Percentiles rank a stretch among this genome's conserved stretches.
Evolutionary conservation across 2,329 filamentous ascomycete species (phyloP).

Genomic region (Colletotrichum costaricense): DNA sequence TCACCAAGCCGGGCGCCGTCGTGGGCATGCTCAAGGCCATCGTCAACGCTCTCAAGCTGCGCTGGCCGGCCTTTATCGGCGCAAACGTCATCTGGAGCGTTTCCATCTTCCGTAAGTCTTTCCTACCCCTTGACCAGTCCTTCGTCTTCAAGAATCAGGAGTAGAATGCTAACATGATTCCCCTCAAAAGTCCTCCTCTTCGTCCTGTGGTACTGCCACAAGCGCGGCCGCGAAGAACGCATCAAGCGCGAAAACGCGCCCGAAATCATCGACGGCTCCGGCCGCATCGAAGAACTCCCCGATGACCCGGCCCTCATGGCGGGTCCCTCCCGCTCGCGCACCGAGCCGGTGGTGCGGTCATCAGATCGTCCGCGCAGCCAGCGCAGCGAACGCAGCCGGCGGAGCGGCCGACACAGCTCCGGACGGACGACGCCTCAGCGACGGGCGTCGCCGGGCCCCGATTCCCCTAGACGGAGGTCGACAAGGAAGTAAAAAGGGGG

Average conservation of each 20-base stretch:
- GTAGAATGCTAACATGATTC: conserved; percentile 23
- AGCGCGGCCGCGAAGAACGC: conserved; percentile 87
- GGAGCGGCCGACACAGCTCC: conserved; percentile 28
- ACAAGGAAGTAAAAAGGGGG: conserved; percentile 13
- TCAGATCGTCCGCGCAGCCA: conserved; percentile 26
- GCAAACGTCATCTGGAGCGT: conserved; percentile 92
- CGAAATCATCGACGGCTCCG: conserved; percentile 48
- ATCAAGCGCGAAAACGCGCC: conserved; percentile 69
- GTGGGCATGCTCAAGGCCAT: conserved; percentile 90
- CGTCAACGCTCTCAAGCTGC: conserved; percentile 84
- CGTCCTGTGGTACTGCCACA: conserved; percentile 98
- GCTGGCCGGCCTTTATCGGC: conserved; percentile 91
- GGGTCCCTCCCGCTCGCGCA: conserved; percentile 41
- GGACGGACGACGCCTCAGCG: conserved; percentile 23
- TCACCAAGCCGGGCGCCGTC: conserved; percentile 88
- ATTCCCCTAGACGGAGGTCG: conserved; percentile 17
- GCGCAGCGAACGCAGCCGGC: conserved; percentile 36
- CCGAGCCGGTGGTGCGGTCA: conserved; percentile 20
- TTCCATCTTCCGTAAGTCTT: conserved; percentile 80
- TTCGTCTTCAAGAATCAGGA: not conserved
- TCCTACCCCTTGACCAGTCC: too few relatives aligned
- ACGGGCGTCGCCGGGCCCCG: conserved; percentile 7
- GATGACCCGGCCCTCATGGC: conserved; percentile 59
- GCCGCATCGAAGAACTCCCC: conserved; percentile 61
- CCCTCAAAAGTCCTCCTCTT: conserved; percentile 79